Conservation (phyloP, 768 basidiomycete species). For the Suillus lakei region DNA sequence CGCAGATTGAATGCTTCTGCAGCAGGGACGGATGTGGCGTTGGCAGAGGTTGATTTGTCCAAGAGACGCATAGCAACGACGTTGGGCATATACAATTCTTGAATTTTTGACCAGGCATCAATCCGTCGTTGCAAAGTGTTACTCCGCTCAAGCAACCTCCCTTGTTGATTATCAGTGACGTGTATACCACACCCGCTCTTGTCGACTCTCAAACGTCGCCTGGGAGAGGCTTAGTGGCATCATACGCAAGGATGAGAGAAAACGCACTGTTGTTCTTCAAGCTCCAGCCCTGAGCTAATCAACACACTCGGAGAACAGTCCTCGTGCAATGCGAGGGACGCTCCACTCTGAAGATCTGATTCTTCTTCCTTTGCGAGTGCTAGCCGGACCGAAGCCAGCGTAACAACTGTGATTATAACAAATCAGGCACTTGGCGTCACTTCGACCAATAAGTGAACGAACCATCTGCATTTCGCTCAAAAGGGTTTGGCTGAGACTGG, state of each 20-base stretch:
- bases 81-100: constrained; percentile 12
- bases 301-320: neutral
- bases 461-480: neutral
- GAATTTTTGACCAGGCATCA: constrained; percentile 12
- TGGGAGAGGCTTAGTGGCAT: neutral
- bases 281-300: neutral
- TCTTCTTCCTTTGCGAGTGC: neutral
- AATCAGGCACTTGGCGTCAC: too few relatives aligned
- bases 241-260: neutral
- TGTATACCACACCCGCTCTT: neutral
- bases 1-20: neutral
- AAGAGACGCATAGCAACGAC: neutral
- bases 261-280: neutral
- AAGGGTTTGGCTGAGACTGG: neutral
- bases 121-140: constrained; percentile 11
- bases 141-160: neutral
- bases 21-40: too few relatives aligned
- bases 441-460: too few relatives aligned
- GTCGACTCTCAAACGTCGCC: neutral
- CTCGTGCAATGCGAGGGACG: neutral
- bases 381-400: neutral
- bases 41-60: too few relatives aligned
- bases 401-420: neutral
- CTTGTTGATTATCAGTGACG: constrained; percentile 2
- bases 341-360: neutral